Percentiles rank a stretch among this genome's conserved stretches.
phyloP scores from a whole-genome alignment of 305 asterid genomes.

The Striga hermonthica region DNA sequence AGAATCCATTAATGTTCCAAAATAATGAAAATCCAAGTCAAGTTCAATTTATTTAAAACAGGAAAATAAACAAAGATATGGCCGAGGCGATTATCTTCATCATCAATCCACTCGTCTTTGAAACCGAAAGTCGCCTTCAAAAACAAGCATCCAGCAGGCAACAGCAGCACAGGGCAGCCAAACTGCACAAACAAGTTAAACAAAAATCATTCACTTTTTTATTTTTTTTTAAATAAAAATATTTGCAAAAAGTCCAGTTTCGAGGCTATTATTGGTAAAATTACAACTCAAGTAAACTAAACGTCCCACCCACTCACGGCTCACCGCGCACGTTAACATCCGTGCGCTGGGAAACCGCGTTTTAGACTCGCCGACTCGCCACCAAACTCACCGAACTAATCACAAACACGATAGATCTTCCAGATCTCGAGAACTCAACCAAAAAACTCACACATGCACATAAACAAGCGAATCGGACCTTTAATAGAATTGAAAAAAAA shows the following conservation, averaged over 20 bases:
- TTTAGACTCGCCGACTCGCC: not conserved
- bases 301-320: not conserved
- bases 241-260: not conserved
- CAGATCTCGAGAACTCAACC: not conserved
- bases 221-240: not conserved
- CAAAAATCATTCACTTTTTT: not conserved
- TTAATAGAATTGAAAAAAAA: not conserved
- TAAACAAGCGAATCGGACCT: not conserved
- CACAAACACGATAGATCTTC: not conserved
- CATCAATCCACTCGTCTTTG: too few relatives aligned
- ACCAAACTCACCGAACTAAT: not conserved
- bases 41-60: not conserved
- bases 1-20: not conserved
- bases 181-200: not conserved
- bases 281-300: not conserved
- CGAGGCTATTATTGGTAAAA: not conserved
- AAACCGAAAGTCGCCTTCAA: not conserved
- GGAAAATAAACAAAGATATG: not conserved
- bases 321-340: not conserved
- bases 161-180: conserved; percentile 17
- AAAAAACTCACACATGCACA: not conserved
- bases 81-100: not conserved
- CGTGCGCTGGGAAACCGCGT: not conserved
- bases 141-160: conserved; percentile 15
- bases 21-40: too few relatives aligned